Evolutionary conservation across 129 eudicot species (phyloP).

Genomic region (Tanacetum coccineum): DNA sequence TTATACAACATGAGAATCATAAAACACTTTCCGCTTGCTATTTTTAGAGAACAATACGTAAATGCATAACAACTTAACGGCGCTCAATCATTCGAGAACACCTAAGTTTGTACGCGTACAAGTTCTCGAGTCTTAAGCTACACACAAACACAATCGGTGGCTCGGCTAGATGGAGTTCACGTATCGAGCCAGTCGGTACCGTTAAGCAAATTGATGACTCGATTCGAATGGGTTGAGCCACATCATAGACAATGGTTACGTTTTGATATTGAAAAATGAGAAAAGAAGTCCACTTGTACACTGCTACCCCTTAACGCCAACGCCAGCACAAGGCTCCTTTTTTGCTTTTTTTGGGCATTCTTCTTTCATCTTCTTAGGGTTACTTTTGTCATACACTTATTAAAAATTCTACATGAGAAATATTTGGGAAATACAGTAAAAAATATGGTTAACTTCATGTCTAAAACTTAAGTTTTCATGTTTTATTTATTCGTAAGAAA

Average conservation of each 20-base stretch:
- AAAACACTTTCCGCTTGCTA: constrained; percentile 7
- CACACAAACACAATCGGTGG: constrained; percentile 9
- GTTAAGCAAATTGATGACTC: constrained; percentile 20
- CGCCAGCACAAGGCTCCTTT: constrained; percentile 6
- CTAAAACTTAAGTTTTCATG: no score
- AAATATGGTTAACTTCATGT: no score
- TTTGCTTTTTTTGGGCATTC: constrained; percentile 28
- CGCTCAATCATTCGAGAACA: constrained; percentile 27
- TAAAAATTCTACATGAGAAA: neutral
- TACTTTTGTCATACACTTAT: constrained; percentile 24
- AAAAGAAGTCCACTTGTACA: constrained; percentile 33
- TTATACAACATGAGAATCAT: constrained; percentile 14
- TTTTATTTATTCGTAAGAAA: no score
- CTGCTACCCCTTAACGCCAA: constrained; percentile 26
- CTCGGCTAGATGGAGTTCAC: constrained; percentile 10
- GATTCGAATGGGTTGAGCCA: neutral
- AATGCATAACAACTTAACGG: constrained; percentile 28
- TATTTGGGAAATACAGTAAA: no score
- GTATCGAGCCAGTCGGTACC: neutral
- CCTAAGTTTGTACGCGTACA: constrained; percentile 11
- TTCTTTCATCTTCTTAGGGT: constrained; percentile 29
- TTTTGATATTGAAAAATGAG: constrained; percentile 15
- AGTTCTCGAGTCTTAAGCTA: constrained; percentile 4
- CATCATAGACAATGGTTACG: constrained; percentile 16
- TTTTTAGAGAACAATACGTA: constrained; percentile 27